Percentiles rank a stretch among this genome's conserved stretches.
Evolutionary conservation across 2,329 filamentous ascomycete genomes (phyloP).

Genomic region (Orbilia blumenaviensis): DNA sequence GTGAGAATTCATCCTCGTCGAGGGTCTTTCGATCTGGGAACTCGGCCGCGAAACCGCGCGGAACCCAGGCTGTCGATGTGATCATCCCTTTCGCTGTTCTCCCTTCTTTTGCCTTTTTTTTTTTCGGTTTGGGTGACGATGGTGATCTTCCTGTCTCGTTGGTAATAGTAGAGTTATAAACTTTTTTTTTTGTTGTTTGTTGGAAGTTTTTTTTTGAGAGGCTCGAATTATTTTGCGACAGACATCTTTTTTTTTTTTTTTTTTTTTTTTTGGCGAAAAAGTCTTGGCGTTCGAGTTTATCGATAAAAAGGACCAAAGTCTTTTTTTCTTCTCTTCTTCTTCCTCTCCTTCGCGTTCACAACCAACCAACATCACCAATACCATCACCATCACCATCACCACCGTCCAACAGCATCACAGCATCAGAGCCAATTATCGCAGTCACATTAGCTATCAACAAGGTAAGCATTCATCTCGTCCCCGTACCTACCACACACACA

Average conservation of each 20-base stretch:
- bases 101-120: neutral
- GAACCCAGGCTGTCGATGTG: constrained; percentile 78
- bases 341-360: too few species aligned
- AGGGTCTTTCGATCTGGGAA: constrained; percentile 79
- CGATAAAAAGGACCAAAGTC: constrained; percentile 24
- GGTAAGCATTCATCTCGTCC: neutral
- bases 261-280: constrained; percentile 27
- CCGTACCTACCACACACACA: neutral
- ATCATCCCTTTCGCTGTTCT: constrained; percentile 73
- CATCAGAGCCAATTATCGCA: too few species aligned
- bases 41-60: constrained; percentile 77
- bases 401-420: too few species aligned
- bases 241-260: neutral
- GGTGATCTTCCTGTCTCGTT: too few species aligned
- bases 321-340: neutral
- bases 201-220: neutral
- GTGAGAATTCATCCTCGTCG: constrained; percentile 77
- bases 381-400: neutral
- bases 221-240: neutral
- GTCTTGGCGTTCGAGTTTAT: constrained; percentile 22
- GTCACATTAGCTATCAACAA: too few species aligned
- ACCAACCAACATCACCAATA: constrained; percentile 21
- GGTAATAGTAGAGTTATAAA: too few species aligned
- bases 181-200: neutral
- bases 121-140: neutral